These are phyloP conservation scores for Mycena crocata DNA, from an alignment of 768 basidiomycete species.

Conservation along the genomic window DNA sequence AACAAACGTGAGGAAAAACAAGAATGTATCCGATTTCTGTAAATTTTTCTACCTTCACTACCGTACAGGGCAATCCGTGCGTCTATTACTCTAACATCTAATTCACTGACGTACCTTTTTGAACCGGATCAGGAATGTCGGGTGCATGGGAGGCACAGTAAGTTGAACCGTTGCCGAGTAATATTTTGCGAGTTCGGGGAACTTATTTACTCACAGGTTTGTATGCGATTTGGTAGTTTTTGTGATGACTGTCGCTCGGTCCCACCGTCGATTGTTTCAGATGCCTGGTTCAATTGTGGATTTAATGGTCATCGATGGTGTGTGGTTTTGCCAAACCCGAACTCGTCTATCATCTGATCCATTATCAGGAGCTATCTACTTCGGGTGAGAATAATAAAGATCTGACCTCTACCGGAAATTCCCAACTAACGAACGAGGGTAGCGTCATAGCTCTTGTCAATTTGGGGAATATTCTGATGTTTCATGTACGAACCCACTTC, in stretches of 20 bases:
- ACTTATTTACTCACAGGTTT: neutral
- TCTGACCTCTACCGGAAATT: neutral
- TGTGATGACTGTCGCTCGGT: neutral
- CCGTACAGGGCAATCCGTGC: neutral
- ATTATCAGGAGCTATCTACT: slow-evolving; percentile 18
- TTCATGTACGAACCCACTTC: no score
- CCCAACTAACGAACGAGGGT: neutral
- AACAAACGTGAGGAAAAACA: slow-evolving; percentile 6
- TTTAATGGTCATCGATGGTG: slow-evolving; percentile 8
- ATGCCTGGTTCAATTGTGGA: slow-evolving; percentile 8
- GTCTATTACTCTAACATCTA: neutral
- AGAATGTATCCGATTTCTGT: neutral
- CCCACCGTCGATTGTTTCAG: neutral
- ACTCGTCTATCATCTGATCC: neutral
- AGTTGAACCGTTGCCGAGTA: neutral
- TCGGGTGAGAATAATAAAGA: slow-evolving; percentile 16
- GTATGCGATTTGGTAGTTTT: slow-evolving; percentile 10
- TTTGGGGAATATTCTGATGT: slow-evolving; percentile 19
- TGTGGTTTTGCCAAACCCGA: neutral
- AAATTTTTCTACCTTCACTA: no score
- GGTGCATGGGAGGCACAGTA: slow-evolving; percentile 21
- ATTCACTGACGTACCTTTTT: neutral
- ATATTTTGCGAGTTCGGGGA: neutral
- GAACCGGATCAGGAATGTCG: slow-evolving; percentile 16
- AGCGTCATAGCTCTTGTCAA: slow-evolving; percentile 13